phyloP scores from a whole-genome alignment of 306 rosid genomes.

The Urtica urens region DNA sequence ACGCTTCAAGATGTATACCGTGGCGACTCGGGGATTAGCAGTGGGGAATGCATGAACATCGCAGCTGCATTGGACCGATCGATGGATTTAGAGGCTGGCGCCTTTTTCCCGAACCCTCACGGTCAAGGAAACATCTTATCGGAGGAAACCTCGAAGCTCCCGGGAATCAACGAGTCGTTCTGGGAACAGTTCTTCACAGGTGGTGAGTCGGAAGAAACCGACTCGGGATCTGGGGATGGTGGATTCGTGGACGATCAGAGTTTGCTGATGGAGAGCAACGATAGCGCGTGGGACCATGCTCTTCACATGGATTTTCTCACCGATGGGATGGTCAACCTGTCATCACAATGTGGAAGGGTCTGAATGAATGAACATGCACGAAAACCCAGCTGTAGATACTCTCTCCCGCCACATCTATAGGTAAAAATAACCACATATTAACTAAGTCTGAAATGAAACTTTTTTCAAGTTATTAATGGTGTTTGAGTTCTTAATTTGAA shows the following conservation, averaged over 20 bases:
- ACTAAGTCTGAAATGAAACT: too few relatives aligned
- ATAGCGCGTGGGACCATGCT: constrained; percentile 33
- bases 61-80: constrained; percentile 38
- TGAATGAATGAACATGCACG: too few relatives aligned
- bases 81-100: constrained; percentile 22
- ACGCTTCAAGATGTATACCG: constrained; percentile 23
- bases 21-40: constrained; percentile 23
- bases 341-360: constrained; percentile 21
- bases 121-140: constrained; percentile 14
- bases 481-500: too few relatives aligned
- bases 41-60: constrained; percentile 29
- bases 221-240: constrained; percentile 29
- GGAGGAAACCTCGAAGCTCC: constrained; percentile 43
- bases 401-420: constrained; percentile 31
- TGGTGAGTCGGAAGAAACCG: constrained; percentile 39
- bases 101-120: constrained; percentile 24
- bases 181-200: constrained; percentile 51
- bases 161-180: constrained; percentile 49
- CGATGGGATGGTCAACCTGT: constrained; percentile 57
- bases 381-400: constrained; percentile 24
- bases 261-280: constrained; percentile 17
- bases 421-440: too few relatives aligned
- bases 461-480: too few relatives aligned
- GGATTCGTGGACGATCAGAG: constrained; percentile 32
- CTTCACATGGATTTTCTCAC: constrained; percentile 40